Base-by-base conservation (phyloP, 2,329 filamentous ascomycete genomes). In the Alternaria gansuensis region DNA sequence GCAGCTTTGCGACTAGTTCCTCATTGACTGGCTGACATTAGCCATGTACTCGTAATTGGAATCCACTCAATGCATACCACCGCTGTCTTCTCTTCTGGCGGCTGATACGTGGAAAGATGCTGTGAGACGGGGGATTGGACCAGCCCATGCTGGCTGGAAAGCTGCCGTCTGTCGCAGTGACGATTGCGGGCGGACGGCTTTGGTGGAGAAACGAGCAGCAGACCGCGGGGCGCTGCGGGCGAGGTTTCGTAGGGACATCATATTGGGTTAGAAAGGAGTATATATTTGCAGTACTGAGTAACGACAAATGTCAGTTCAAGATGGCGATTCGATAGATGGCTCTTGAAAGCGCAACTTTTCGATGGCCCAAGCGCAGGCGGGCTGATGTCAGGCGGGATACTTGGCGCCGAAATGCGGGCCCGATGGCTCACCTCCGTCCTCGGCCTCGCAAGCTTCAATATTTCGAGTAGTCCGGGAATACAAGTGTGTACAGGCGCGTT, bases 1-100 rank as follows among this genome's bases (percentile, higher is more conserved):
- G 87, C 49, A 99, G 87, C 86, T 98, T 98, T 59, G 88, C 87
- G 39, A 88, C 86, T 53, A 99, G 88, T 81, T 97, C 92, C 66
- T 89, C 84, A 74, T 96, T 91, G 63, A 72, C 73, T 75, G 50
- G 13, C 21, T 23, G 11, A 9, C 33, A 45, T 73, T 62, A 75
- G 69, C 58, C 24, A 21, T 7, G 21, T 2, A 33, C 21, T 24
- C 24, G 4, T 17, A 10, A 26, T 10, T 14, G 2, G 14, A 2
- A 7, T 10, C 2, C 36, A 6, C 3, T 14, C 17, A 43, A 40
- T 55, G 24, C 54, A 31, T 67, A 71, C 64, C 65, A 64, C 66
- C 66, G 63, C 67, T 64, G 24, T 77, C 72, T 74, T 78, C 67
- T 68, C 74, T 70, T 74, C 75, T 58, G 61, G 68, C 37, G 37